Base-by-base conservation (phyloP, 140 eudicot species). In the Erigeron philadelphicus region DNA sequence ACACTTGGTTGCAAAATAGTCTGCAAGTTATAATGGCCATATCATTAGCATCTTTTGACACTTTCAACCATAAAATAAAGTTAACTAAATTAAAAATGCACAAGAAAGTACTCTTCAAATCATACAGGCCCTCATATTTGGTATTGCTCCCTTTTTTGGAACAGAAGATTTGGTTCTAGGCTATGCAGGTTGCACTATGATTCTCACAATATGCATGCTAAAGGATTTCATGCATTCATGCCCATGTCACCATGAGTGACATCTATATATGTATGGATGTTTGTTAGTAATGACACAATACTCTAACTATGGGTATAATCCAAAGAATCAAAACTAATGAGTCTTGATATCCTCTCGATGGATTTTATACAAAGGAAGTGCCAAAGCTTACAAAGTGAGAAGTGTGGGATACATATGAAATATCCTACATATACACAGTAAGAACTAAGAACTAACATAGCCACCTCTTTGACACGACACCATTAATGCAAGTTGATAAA, bases 1-100 rank as follows among this genome's bases (percentile, higher is more conserved):
- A 69, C 99, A 94, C 73, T 94, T 94, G 9, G 95, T 94, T 63
- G 92, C 99, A 67, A 94, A 83, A 71, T 89, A 94, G 68, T 94
- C 99, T 93, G 97, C 89, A 75, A 38, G 60, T 47, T 45, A 70
- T 48, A 63, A 45, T 9, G 50, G 10, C 45, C 72, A 71, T 54
- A 76, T 64, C 38, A n/a, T 67, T 19, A 58, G 17, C 23, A 23
- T 3, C 47, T 50, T 63, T 23, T n/a, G 48, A 19, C 50, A 38
- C 0, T 54, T 54, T 54, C 23, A 54, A 54, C 60, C 23, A 54
- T 13, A n/a, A 35, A 15, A 21, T 16, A 16, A 16, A 3, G 8
- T 16, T 53, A 53, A 52, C 16, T 8, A 15, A 38, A 46, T 66
- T 6, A 16, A 50, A 15, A 43, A 31, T 49, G 53, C 57, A 21